These are phyloP conservation scores for Phaseolus lunatus DNA, from an alignment of 306 rosid genomes.

Conservation along the genomic window DNA sequence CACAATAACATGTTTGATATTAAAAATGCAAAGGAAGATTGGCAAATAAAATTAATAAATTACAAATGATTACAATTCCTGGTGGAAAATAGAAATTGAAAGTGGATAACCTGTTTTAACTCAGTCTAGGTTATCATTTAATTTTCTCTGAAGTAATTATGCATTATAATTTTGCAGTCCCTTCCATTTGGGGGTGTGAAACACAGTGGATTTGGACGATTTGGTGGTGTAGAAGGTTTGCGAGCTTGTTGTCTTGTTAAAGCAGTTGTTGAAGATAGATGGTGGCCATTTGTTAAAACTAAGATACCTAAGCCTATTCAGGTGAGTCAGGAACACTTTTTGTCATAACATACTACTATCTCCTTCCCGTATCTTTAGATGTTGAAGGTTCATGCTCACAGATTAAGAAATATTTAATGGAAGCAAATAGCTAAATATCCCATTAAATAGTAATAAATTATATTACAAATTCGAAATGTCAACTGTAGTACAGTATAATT, in stretches of 20 bases:
- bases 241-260: conserved; percentile 91
- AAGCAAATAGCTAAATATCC: neutral
- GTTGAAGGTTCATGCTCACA: neutral
- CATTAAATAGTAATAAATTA: neutral
- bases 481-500: neutral
- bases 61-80: neutral
- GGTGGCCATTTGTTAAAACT: conserved; percentile 90
- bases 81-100: neutral
- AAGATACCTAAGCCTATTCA: conserved; percentile 85
- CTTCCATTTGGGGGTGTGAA: conserved; percentile 94
- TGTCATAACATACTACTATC: neutral
- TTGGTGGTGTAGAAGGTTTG: conserved; percentile 88
- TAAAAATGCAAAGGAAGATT: neutral
- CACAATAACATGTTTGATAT: neutral
- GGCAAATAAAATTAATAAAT: conserved; percentile 14
- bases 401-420: neutral
- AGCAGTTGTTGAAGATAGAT: conserved; percentile 89
- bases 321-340: conserved; percentile 56
- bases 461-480: neutral
- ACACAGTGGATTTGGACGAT: conserved; percentile 93
- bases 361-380: neutral
- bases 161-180: conserved; percentile 66
- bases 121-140: neutral
- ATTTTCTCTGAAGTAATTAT: conserved; percentile 31
- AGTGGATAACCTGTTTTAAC: neutral